Base-by-base conservation (phyloP, 106 monocot genomes). In the Amphibolis antarctica region DNA sequence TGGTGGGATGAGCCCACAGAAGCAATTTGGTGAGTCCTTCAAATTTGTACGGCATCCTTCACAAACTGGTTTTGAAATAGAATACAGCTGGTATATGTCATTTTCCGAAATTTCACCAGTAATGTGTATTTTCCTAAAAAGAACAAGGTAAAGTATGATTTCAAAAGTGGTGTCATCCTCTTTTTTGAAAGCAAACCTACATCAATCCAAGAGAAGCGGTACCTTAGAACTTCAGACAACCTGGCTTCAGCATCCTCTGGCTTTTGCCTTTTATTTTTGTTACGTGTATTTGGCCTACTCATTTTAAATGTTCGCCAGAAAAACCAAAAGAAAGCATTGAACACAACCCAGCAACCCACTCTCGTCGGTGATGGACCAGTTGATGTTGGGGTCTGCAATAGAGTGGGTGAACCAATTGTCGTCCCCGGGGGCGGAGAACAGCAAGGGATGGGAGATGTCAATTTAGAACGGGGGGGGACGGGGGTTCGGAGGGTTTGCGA, bases 11-110 rank as follows among this genome's bases (percentile, higher is more conserved):
- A 96, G 70, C 22, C 82, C 96, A 75, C 96, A 98, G 71, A 90
- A 98, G 64, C 96, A 98, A 78, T 98, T 98, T 23, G 96, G 96
- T 15, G 80, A 81, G 36, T 90, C 86, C 57, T 85, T 90, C 31
- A 77, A 74, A 78, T 98, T 98, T 23, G 66, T 83, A 55, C 86
- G 90, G 61, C 96, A 98, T 12, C 86, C 86, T 48, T 86, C 82
- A 69, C 96, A 98, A 65, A 69, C 52, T n/a, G 90, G 80, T 60
- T 84, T 90, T 52, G 71, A 52, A 17, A 87, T 59, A 46, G 62
- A 72, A 74, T 90, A 98, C 22, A 98, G 76, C 45, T 86, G 83
- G 31, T 51, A 14, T 44, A 98, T 60, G 68, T 98, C 96, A 55
- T 59, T 22, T 55, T 73, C 49, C 10, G 77, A 70, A 68, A 90